Conservation (phyloP, 2,329 filamentous ascomycete genomes). For the Talaromyces sp. region DNA sequence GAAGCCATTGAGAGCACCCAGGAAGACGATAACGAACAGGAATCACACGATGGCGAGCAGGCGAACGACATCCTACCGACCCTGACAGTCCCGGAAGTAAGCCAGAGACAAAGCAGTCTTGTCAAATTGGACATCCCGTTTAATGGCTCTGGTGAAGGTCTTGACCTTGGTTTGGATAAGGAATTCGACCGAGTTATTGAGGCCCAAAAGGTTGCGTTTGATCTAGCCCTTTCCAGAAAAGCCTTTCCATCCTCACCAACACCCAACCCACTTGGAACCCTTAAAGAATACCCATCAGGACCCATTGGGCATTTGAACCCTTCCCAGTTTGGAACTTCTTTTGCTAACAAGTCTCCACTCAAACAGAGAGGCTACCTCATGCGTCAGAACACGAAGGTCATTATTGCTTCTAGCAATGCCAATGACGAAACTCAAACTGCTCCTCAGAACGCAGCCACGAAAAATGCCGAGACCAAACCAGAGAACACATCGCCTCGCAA, state of each 20-base stretch:
- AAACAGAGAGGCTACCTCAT: constrained; percentile 96
- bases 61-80: constrained; percentile 20
- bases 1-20: constrained; percentile 25
- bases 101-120: constrained; percentile 66
- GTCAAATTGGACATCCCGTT: constrained; percentile 80
- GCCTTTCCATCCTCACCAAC: constrained; percentile 21
- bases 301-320: constrained; percentile 30
- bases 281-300: constrained; percentile 22
- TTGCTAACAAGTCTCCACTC: constrained; percentile 56
- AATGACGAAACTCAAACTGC: constrained; percentile 49
- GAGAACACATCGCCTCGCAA: constrained; percentile 70
- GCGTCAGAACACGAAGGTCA: constrained; percentile 96
- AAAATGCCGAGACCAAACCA: constrained; percentile 53
- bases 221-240: constrained; percentile 42
- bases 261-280: constrained; percentile 15
- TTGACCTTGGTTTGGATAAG: constrained; percentile 80
- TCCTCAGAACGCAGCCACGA: constrained; percentile 23
- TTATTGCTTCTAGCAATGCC: constrained; percentile 77
- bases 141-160: constrained; percentile 61
- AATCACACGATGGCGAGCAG: constrained; percentile 5
- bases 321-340: constrained; percentile 30
- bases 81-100: constrained; percentile 21
- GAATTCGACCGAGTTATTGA: constrained; percentile 96
- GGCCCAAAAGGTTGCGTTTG: constrained; percentile 83
- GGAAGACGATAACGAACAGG: constrained; percentile 18